Base-by-base conservation (phyloP, 2,329 filamentous ascomycete species). In the Aphanocladium album region DNA sequence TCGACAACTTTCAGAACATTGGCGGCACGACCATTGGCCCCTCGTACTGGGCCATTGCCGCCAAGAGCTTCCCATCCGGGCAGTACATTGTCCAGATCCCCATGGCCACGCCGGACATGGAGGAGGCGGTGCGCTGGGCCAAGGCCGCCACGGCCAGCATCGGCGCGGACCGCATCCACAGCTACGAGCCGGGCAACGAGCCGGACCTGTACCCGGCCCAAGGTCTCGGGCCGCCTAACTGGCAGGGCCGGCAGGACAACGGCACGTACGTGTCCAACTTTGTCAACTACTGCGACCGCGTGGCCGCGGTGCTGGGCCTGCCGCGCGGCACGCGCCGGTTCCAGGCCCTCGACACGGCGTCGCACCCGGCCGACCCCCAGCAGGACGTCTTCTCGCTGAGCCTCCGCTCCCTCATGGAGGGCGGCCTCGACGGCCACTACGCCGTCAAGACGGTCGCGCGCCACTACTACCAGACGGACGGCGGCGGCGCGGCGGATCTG, bases 131-230 rank as follows among this genome's bases (percentile, higher is more conserved):
- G 17, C 68, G 69, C 1, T 76, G 73, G 73, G 64, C 67, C 2
- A 66, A 67, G 27, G 66, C 69, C 7, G 73, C 71, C 0, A 65
- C 71, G 0, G 62, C 67, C 3, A 62, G 51, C 6, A 68, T 76
- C 33, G 70, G 71, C 4, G 35, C 71, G 7, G 68, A 70, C 46
- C 67, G 64, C 19, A 73, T 75, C n/a, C 71, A 73, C 54, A 70
- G 71, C 5, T 73, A 75, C 35, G 71, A 74, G 62, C 66, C 69
- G 2, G 73, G 73, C 14, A 74, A 75, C 41, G 73, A 75, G 61
- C 64, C 72, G 3, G 67, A 75, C 58, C 66, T 72, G 7, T 76
- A 75, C 62, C 60, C 65, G 12, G 66, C 70, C 23, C 62, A 63
- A 11, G 70, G 62, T 58, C 64, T 74, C 1, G 67, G 68, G 5